phyloP scores from a whole-genome alignment of 176 grass and related monocot species.

The Tillandsia leiboldiana region DNA sequence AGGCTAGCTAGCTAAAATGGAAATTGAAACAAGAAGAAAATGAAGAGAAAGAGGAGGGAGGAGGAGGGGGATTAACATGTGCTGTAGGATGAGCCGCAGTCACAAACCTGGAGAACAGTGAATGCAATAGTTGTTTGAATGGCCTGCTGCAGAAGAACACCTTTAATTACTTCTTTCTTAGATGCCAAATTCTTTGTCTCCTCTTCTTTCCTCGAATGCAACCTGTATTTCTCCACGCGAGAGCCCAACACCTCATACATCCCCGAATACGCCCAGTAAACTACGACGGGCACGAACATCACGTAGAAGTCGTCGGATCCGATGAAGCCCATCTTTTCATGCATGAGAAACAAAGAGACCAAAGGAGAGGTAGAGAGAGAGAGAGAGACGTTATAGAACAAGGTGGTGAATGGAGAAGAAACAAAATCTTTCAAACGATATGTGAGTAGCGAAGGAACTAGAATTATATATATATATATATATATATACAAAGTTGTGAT shows the following conservation, averaged over 20 bases:
- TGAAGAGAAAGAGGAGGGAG: background rate
- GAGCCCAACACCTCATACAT: conserved; percentile 43
- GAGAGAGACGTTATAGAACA: background rate
- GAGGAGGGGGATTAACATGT: background rate
- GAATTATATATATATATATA: too few species aligned
- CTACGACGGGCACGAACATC: conserved; percentile 37
- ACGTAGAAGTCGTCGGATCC: conserved; percentile 27
- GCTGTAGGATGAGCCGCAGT: background rate
- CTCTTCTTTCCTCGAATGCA: conserved; percentile 64
- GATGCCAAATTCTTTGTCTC: conserved; percentile 58
- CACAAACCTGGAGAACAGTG: conserved; percentile 32
- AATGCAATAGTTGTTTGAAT: conserved; percentile 51
- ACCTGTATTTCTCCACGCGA: conserved; percentile 43
- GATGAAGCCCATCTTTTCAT: conserved; percentile 18
- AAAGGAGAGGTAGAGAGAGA: background rate
- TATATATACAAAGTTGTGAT: too few species aligned
- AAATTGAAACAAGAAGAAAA: background rate
- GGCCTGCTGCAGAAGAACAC: conserved; percentile 69
- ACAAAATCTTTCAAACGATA: too few species aligned
- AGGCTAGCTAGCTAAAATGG: background rate
- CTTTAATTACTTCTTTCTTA: conserved; percentile 43
- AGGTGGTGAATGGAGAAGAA: too few species aligned
- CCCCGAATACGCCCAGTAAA: conserved; percentile 69
- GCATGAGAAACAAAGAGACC: background rate
- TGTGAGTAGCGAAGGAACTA: too few species aligned